Percentiles rank a stretch among this genome's conserved stretches.
phyloP scores from a whole-genome alignment of 768 basidiomycete species.

The Kwoniella sp. region DNA sequence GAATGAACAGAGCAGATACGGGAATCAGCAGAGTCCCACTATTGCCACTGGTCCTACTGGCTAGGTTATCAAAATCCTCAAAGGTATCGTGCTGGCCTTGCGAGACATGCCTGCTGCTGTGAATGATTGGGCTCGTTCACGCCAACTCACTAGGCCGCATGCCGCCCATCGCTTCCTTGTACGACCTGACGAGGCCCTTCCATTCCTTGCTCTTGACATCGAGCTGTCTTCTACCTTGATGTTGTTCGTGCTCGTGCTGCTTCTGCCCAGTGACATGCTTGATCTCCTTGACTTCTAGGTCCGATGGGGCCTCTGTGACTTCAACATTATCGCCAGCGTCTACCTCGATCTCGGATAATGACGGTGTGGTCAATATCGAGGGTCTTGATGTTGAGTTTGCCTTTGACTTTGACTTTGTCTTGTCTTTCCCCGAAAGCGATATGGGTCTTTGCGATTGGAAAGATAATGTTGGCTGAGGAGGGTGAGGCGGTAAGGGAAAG shows the following conservation, averaged over 20 bases:
- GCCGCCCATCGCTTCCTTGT: slow-evolving; percentile 64
- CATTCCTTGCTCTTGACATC: slow-evolving; percentile 63
- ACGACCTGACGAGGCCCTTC: slow-evolving; percentile 61
- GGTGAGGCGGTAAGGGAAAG: background rate
- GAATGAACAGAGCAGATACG: background rate
- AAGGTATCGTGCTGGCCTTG: too few species aligned
- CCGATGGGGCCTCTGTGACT: background rate
- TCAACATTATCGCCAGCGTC: background rate
- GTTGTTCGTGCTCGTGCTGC: background rate
- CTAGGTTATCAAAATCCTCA: too few species aligned
- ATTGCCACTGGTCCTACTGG: too few species aligned
- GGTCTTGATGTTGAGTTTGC: background rate
- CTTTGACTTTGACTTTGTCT: slow-evolving; percentile 17
- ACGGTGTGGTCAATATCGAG: slow-evolving; percentile 6
- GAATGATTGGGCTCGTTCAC: background rate
- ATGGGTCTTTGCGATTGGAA: slow-evolving; percentile 37
- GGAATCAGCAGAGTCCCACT: too few species aligned
- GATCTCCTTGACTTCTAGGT: background rate
- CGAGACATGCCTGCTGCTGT: too few species aligned
- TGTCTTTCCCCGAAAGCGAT: slow-evolving; percentile 17
- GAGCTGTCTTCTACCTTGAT: slow-evolving; percentile 24
- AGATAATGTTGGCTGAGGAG: slow-evolving; percentile 36
- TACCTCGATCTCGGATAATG: slow-evolving; percentile 15
- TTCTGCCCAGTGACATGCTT: background rate
- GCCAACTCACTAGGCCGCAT: slow-evolving; percentile 64